Evolutionary conservation across 1,284 basidiomycete genomes (phyloP), one percentile per base, ranked within the genome.

Genomic region (Laetiporus sulphureus): DNA sequence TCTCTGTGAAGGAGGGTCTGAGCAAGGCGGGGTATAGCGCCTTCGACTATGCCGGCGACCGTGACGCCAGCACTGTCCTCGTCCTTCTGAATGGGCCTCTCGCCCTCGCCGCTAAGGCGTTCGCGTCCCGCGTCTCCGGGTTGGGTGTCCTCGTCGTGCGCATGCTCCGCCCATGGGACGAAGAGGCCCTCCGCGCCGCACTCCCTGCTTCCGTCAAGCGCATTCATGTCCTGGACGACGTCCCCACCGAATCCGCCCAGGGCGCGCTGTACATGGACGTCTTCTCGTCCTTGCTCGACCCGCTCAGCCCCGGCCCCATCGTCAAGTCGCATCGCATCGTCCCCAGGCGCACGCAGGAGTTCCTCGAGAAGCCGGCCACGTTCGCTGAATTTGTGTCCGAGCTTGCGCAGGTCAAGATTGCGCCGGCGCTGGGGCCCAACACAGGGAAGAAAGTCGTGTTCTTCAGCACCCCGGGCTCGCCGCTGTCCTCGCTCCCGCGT

Each of bases 161-260:
- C 49, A 78, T 88, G 21, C 70, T 89, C 33, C 75, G 85, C 38
- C 84, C 89, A 23, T 87, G 89, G 89, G 67, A 78, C 52, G 74
- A 81, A 52, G 65, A 70, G 20, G 67, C 75, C 13, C 67, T 92
- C 47, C 72, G 70, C 44, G 61, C 59, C 7, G 61, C 72, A 21
- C 59, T 91, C 31, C 89, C 87, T 3, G 42, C 65, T 2, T 73
- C 73, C 12, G 78, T 69, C 18, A 71, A 67, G 53, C 67, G 61
- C 7, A 65, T 89, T 8, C 73, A 86, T 48, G 82, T 90, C 45
- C 63, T 89, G 29, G 88, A 89, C 46, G 87, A 90, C 45, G 81
- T 87, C 11, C 74, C 77, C 1, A 73, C 77, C 39, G 65, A 74
- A 30, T 69, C 72, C 13, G 71, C 73, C 1, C 79, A 80, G 48